These are phyloP conservation scores for Annulohypoxylon stygium DNA, from an alignment of 495 filamentous ascomycete genomes.

Conservation along the genomic window DNA sequence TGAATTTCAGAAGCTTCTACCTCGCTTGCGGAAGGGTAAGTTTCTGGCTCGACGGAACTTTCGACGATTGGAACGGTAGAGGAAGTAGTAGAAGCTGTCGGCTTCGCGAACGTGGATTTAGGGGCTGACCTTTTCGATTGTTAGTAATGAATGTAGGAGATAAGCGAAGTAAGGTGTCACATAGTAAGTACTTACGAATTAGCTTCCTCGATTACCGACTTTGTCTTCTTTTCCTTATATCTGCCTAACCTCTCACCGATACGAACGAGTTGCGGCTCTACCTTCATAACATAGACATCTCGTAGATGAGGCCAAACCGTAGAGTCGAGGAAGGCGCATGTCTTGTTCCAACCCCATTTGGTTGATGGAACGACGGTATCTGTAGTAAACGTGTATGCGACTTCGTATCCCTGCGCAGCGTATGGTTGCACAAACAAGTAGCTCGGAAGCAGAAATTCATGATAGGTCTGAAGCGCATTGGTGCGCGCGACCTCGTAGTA, in stretches of 20 bases:
- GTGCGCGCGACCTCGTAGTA: constrained; percentile 76
- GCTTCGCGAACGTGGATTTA: constrained; percentile 55
- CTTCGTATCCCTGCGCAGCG: constrained; percentile 74
- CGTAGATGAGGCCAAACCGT: constrained; percentile 83
- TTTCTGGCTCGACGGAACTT: constrained; percentile 23
- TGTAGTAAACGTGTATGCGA: constrained; percentile 73
- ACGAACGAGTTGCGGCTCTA: constrained; percentile 93
- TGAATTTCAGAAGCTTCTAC: constrained; percentile 13
- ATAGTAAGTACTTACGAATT: constrained; percentile 38
- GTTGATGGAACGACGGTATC: constrained; percentile 80
- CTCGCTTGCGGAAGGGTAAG: constrained; percentile 6
- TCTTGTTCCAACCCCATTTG: constrained; percentile 75
- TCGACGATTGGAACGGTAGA: constrained; percentile 25
- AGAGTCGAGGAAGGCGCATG: constrained; percentile 74
- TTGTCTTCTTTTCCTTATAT: constrained; percentile 62
- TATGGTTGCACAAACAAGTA: constrained; percentile 81
- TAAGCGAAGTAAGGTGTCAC: background rate
- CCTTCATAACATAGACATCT: constrained; percentile 86
- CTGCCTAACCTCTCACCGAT: constrained; percentile 91
- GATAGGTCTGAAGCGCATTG: constrained; percentile 73
- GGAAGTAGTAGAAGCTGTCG: constrained; percentile 49
- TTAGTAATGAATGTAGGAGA: constrained; percentile 19
- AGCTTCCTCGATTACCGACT: constrained; percentile 34
- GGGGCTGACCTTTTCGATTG: constrained; percentile 6
- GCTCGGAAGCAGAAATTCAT: constrained; percentile 78